Evolutionary conservation across 805 yeast genomes (phyloP).

Genomic region (Lipomyces yamanashiensis): DNA sequence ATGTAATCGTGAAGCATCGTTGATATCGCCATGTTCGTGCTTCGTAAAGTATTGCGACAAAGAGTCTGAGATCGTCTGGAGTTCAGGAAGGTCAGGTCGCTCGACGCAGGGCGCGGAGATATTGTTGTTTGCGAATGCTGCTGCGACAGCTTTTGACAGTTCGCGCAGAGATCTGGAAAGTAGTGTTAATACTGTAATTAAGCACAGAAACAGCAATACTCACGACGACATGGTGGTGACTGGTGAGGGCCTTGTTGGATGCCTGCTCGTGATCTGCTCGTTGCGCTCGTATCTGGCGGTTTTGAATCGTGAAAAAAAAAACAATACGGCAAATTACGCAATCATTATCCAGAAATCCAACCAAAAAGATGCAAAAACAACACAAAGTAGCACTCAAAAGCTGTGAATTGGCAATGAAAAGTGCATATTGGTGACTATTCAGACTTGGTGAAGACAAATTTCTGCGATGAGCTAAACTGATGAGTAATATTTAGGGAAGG

Average conservation of each 20-base stretch:
- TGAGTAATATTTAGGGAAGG: not conserved
- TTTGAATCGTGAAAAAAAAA: too few species aligned
- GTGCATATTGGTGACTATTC: not conserved
- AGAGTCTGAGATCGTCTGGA: conserved; percentile 9
- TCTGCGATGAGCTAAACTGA: conserved; percentile 4
- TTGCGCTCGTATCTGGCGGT: too few species aligned
- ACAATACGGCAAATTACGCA: not conserved
- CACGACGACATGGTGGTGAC: not conserved
- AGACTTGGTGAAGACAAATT: not conserved
- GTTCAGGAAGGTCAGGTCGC: conserved; percentile 28
- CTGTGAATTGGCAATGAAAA: not conserved
- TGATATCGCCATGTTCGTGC: conserved; percentile 35
- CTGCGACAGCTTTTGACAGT: conserved; percentile 28
- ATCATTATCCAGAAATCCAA: not conserved
- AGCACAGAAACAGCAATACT: not conserved
- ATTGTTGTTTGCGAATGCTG: conserved; percentile 16
- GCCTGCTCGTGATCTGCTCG: too few species aligned
- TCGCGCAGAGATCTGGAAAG: conserved; percentile 31
- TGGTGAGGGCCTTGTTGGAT: too few species aligned
- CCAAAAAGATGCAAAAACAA: not conserved
- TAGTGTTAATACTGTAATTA: not conserved
- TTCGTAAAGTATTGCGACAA: conserved; percentile 22
- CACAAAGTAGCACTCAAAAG: not conserved
- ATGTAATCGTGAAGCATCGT: conserved; percentile 43
- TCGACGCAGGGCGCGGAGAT: conserved; percentile 12